Percentiles rank a stretch among this genome's conserved stretches.
Evolutionary conservation across 176 grass and related monocot genomes (phyloP).

Genomic region (Hordeum marinum): DNA sequence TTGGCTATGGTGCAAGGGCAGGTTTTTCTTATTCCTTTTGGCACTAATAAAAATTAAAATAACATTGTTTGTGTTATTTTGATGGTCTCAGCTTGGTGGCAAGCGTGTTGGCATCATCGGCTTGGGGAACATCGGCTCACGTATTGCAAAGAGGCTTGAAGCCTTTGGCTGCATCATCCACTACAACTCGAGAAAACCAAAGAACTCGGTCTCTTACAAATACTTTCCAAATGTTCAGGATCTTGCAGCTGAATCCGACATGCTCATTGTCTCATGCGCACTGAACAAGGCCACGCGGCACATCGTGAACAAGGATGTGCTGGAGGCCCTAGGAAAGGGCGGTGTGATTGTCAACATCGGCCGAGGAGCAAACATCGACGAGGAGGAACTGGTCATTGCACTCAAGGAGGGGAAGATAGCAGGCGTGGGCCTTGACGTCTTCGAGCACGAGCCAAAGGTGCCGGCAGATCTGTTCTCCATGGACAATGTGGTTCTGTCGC

Average conservation of each 20-base stretch:
- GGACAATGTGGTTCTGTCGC: conserved; percentile 46
- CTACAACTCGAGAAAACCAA: conserved; percentile 39
- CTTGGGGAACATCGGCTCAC: conserved; percentile 46
- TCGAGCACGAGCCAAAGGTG: conserved; percentile 34
- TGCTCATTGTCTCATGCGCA: conserved; percentile 34
- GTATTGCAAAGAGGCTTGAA: conserved; percentile 46
- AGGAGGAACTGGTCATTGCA: conserved; percentile 23
- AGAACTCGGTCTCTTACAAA: background rate
- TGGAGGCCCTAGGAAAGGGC: conserved; percentile 37
- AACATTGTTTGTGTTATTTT: background rate
- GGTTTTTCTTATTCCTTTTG: background rate
- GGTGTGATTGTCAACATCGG: conserved; percentile 26
- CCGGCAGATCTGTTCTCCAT: conserved; percentile 35
- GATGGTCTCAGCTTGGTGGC: conserved; percentile 34
- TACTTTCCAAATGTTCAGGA: background rate
- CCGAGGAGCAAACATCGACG: conserved; percentile 32
- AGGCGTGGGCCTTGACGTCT: conserved; percentile 56
- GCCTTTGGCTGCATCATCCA: conserved; percentile 42
- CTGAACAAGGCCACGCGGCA: conserved; percentile 36
- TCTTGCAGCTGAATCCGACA: conserved; percentile 34
- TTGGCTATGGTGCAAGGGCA: background rate
- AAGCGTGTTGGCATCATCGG: conserved; percentile 56
- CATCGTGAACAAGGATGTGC: conserved; percentile 36
- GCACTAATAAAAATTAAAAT: background rate
- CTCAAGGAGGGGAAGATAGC: conserved; percentile 35